Evolutionary conservation across 331 rosid genomes (phyloP), one percentile per base, ranked within the genome.

Genomic region (Malus hybrid): DNA sequence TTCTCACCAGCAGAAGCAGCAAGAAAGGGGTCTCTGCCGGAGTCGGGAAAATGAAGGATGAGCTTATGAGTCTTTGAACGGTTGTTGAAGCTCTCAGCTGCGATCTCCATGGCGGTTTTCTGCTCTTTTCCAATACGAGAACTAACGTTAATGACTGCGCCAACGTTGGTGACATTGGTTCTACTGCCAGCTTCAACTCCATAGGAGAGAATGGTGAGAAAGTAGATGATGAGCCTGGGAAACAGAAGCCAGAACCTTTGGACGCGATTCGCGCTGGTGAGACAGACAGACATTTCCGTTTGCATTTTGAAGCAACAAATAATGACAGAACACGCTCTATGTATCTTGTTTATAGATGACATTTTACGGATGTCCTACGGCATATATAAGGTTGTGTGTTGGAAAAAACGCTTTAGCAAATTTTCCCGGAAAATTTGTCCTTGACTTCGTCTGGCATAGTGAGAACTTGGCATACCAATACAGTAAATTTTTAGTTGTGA

Each of bases 121-220:
- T 83, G 83, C 70, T 88, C 86, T 82, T 86, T 88, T 24, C 91
- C 96, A 22, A 83, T 79, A 6, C 76, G 88, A 64, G 93, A 80
- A 32, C 78, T 63, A 29, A 6, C 14, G 76, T 88, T 85, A 32
- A 84, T 33, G 72, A 88, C 78, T 34, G 78, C 87, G 15, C 88
- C 93, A 20, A 90, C 42, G 6, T 75, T 68, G 28, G 77, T 75
- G 48, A 82, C 73, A 44, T 57, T 72, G 16, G 13, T 32, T 20
- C 29, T 60, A 16, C 36, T 60, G 1, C 52, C 53, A 9, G 75
- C 73, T 16, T 81, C 79, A 75, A 79, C 71, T 63, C 29, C 79
- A 76, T 68, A 18, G 63, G 71, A 79, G 28, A 29, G 28, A 36
- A 77, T 63, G 65, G 72, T 64, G 74, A 72, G 72, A 72, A 50